Base-by-base conservation (phyloP, 257 asterid species). In the Rehmannia glutinosa region DNA sequence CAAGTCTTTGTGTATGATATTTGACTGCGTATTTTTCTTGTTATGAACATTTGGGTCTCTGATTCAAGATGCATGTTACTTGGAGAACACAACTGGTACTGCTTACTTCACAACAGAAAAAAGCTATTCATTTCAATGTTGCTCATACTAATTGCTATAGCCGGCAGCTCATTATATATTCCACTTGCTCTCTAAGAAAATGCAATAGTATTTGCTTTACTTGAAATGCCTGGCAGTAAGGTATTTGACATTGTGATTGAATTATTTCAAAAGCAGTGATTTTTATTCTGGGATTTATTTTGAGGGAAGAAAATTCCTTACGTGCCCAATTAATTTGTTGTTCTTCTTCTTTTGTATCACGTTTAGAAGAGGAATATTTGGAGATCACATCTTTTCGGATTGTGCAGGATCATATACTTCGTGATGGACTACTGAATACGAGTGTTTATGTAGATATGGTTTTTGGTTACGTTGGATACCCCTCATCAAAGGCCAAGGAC, bases 391-490 rank as follows among this genome's bases (percentile, higher is more conserved):
- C 12, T 28, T 23, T 36, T 24, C 13, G 28, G 36, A 46, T 35
- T 32, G 17, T 54, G 57, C 64, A 41, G 55, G 56, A 53, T 61
- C 64, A 6, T 68, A 52, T 55, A 39, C 46, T 47, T 9, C 49
- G 46, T 23, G 64, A 32, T 43, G 58, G 74, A 76, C 21, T 68
- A 45, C 23, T 20, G 41, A 51, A 27, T 38, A 8, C 56, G n/a
- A 25, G 33, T 15, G 3, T 79, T 33, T 46, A 54, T 60, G 39
- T 49, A 52, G 77, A 69, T 63, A 72, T 81, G 84, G 35, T 77
- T 36, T 20, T 66, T 63, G 65, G 64, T 68, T 64, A 46, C 35
- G 35, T 61, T 66, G 72, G 66, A 64, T 64, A 51, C 41, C 57
- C 56, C 43, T 28, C 71, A 66, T 67, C 32, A 60, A 51, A 68